A percentile compares a stretch with the other conserved stretches of the same genome.
Conservation (phyloP, 805 yeast genomes). For the Metschnikowia lunata region DNA sequence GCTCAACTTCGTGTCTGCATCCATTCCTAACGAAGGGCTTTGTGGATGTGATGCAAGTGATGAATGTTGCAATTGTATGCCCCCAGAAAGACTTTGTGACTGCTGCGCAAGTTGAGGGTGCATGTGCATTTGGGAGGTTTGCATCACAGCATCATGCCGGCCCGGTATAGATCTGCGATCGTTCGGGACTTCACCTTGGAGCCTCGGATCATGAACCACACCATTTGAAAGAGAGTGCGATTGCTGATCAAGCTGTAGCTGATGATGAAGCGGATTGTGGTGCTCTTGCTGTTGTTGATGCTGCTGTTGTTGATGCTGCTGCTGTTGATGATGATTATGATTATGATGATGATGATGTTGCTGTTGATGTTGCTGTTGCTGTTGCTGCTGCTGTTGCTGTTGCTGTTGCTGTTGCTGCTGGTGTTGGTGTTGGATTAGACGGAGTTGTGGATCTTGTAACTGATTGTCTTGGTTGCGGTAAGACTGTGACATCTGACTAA, state of each 20-base stretch:
- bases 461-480: constrained; percentile 2
- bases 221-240: not conserved
- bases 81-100: not conserved
- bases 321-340: not conserved
- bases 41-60: not conserved
- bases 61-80: constrained; percentile 2
- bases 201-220: constrained; percentile 2
- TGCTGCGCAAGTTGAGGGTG: not conserved
- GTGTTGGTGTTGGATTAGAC: constrained; percentile 9
- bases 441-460: constrained; percentile 10
- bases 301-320: constrained; percentile 5
- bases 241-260: constrained; percentile 1
- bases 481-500: not conserved
- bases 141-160: not conserved
- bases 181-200: constrained; percentile 1
- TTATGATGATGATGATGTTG: constrained; percentile 3
- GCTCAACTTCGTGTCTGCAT: not conserved
- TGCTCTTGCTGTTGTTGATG: not conserved
- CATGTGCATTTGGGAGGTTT: not conserved
- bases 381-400: constrained; percentile 8
- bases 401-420: not conserved
- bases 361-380: not conserved
- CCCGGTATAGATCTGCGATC: constrained; percentile 1
- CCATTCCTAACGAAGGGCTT: constrained; percentile 1
- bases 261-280: not conserved